These are phyloP conservation scores for Waltiozyma sp. DNA, from an alignment of 1,139 yeast species.

Conservation along the genomic window DNA sequence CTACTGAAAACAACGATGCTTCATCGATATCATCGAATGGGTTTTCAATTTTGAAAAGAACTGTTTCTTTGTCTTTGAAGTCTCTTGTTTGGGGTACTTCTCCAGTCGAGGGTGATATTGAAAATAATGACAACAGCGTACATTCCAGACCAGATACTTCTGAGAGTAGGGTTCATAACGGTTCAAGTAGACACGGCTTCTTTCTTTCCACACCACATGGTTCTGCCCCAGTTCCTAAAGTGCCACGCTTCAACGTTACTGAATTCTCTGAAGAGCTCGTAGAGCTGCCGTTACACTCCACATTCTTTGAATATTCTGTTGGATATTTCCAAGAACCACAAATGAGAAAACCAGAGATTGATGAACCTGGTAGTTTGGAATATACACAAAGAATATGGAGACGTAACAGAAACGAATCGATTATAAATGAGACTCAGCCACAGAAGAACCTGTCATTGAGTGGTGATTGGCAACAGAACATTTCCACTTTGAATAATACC, in stretches of 20 bases:
- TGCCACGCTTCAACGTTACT: conserved; percentile 29
- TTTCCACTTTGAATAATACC: conserved; percentile 55
- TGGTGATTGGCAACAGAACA: conserved; percentile 74
- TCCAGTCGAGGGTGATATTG: conserved; percentile 1
- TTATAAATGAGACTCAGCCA: conserved; percentile 81
- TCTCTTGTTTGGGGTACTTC: conserved; percentile 13
- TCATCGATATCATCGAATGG: conserved; percentile 3
- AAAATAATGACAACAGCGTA: neutral
- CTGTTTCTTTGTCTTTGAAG: conserved; percentile 16
- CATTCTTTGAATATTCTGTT: conserved; percentile 79
- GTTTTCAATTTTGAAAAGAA: conserved; percentile 14
- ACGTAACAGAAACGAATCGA: conserved; percentile 75
- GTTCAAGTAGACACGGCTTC: conserved; percentile 8
- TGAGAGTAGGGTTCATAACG: neutral
- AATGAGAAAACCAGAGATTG: conserved; percentile 75
- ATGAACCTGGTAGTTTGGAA: conserved; percentile 88
- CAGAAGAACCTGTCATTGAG: conserved; percentile 75
- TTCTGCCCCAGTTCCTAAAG: conserved; percentile 31
- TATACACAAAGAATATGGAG: conserved; percentile 83
- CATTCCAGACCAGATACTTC: neutral
- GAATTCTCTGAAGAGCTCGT: conserved; percentile 25
- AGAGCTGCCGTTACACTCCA: conserved; percentile 53
- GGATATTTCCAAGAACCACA: conserved; percentile 97
- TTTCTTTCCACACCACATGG: conserved; percentile 30
- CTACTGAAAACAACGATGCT: conserved; percentile 3